Base-by-base conservation (phyloP, 129 eudicot genomes). In the Escallonia rubra region DNA sequence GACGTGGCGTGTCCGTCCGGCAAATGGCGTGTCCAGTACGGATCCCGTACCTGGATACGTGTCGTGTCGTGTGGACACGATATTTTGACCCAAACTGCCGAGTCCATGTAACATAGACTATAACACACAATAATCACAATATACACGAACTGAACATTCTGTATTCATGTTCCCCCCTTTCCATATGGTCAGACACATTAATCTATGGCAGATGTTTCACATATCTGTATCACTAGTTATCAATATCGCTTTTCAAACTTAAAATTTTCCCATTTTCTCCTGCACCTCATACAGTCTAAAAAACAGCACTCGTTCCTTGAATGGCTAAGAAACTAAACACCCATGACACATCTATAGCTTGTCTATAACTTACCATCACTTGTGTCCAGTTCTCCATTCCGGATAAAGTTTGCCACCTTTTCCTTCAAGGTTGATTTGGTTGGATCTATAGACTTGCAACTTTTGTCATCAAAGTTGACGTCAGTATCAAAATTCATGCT, bases 351-450 rank as follows among this genome's bases (percentile, higher is more conserved):
- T 63, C 43, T 23, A 46, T 59, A 9, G 62, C 23, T n/a, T 59
- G 50, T 43, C 49, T 4, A 44, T n/a, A 64, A 63, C 78, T 65
- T 80, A 88, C 98, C 98, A 78, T 84, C 90, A 74, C 68, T 41
- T 40, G 61, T 55, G 71, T 86, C 90, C 71, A 92, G 69, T 69
- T 86, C 89, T 57, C 98, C 98, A 57, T 71, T 74, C 72, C 72
- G 78, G 65, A 92, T 76, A 77, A 92, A 92, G 6, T 76, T 86
- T 41, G 82, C 89, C 73, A 70, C 96, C 71, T 86, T 88, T 78
- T 92, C 95, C 78, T 82, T 79, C 86, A 92, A 60, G 54, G 81
- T 62, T 71, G 72, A 59, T 70, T 67, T 43, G 14, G 68, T 49
- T 43, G 73, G 67, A 62, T 78, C 81, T 61, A 61, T 64, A 41